Conservation (phyloP, 805 yeast genomes). For the Zygosaccharomyces bailii region DNA sequence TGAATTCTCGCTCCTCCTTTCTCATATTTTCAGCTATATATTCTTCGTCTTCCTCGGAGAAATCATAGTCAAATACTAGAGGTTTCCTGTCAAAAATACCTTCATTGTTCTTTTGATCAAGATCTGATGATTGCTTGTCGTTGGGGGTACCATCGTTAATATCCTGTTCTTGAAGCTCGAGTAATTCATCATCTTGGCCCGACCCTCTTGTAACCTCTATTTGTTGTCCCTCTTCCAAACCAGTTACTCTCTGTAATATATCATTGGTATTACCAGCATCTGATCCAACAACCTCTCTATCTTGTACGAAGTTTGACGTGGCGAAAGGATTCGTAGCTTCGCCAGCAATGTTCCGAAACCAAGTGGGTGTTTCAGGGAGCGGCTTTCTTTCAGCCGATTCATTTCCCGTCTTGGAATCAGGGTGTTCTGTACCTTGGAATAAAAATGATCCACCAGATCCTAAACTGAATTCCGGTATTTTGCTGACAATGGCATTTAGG, state of each 20-base stretch:
- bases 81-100: slow-evolving; percentile 16
- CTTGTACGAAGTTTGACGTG: slow-evolving; percentile 22
- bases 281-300: slow-evolving; percentile 20
- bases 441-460: slow-evolving; percentile 18
- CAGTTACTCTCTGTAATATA: slow-evolving; percentile 19
- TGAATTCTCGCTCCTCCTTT: slow-evolving; percentile 72
- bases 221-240: slow-evolving; percentile 15
- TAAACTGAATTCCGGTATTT: slow-evolving; percentile 22
- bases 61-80: slow-evolving; percentile 52
- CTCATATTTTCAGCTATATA: slow-evolving; percentile 57
- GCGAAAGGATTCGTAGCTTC: slow-evolving; percentile 21
- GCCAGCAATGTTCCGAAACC: slow-evolving; percentile 27
- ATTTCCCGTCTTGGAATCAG: slow-evolving; percentile 1
- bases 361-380: slow-evolving; percentile 31
- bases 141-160: not conserved
- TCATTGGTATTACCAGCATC: slow-evolving; percentile 14
- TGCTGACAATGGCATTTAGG: slow-evolving; percentile 21
- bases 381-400: slow-evolving; percentile 13
- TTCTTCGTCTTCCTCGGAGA: slow-evolving; percentile 75
- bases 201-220: not conserved
- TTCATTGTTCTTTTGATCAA: too few relatives aligned
- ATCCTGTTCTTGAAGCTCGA: slow-evolving; percentile 26
- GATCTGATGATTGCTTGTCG: too few relatives aligned
- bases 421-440: slow-evolving; percentile 15
- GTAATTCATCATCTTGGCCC: slow-evolving; percentile 12